Base-by-base conservation (phyloP, 202 grass and related monocot genomes). In the Brachypodium distachyon region DNA sequence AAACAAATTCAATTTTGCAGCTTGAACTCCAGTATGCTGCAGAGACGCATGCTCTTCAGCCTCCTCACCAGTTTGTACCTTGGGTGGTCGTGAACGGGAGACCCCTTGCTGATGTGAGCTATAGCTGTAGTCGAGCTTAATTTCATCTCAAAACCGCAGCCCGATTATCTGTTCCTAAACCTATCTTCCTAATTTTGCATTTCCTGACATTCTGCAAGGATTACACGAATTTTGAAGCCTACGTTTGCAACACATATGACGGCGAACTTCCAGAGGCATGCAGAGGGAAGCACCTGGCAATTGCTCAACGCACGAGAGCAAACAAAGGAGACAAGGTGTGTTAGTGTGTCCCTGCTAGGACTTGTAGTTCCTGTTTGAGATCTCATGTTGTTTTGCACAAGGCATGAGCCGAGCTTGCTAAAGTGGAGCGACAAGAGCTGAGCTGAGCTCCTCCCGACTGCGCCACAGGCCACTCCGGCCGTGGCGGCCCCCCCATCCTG, bases 1-100 rank as follows among this genome's bases (percentile, higher is more conserved):
- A 9, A 64, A 43, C 63, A 14, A 68, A 44, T 47, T 79, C 25
- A 21, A 52, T 31, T 6, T n/a, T 41, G 70, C 78, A 97, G 94
- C 84, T 97, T 56, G 69, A 90, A 76, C 38, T 94, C 59, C 86
- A 86, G 81, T 81, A 94, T 34, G 89, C 76, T 54, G 81, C 84
- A 61, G 70, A 92, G 72, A 97, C 94, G 31, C 77, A 91, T 56
- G 79, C 88, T 67, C 88, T 97, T 48, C 86, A 87, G 81, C 94
- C 94, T 14, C 84, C 89, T 67, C 91, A 86, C 59, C 40, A 80
- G 44, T 97, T 87, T 60, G 94, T 97, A n/a, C 94, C 91, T 50
- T 97, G 94, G 94, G 86, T 97, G 37, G 27, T 84, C 14, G 79
- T 97, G 9, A 71, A 97, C 28, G 91, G 89, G 23, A 74, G 85